Conservation (phyloP, 1,139 yeast species). For the Pneumocystis sp. region DNA sequence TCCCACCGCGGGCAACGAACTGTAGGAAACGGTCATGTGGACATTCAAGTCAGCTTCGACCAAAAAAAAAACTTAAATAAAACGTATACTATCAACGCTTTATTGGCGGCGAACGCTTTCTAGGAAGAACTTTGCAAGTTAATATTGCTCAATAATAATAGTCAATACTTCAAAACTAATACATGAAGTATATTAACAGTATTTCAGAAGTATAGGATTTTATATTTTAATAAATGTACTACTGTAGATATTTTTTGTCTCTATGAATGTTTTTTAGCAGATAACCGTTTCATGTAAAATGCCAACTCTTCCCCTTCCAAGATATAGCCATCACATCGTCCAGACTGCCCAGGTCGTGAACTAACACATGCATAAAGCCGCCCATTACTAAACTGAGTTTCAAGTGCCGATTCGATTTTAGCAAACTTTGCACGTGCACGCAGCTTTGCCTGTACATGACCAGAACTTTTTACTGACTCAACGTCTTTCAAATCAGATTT, state of each 20-base stretch:
- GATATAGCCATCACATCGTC: conserved; percentile 99
- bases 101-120: too few relatives aligned
- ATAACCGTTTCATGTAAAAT: conserved; percentile 98
- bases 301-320: conserved; percentile 99
- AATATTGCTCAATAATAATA: too few relatives aligned
- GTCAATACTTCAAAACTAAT: background rate
- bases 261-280: conserved; percentile 65
- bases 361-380: conserved; percentile 97
- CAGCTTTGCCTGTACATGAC: conserved; percentile 76
- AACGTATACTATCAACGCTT: too few relatives aligned
- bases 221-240: background rate
- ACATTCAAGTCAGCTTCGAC: conserved; percentile 72
- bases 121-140: background rate
- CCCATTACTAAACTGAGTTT: conserved; percentile 95
- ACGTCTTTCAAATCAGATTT: conserved; percentile 26
- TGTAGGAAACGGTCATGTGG: conserved; percentile 99
- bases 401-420: conserved; percentile 78
- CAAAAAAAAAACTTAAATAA: conserved; percentile 94
- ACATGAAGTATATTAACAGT: too few relatives aligned
- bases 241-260: conserved; percentile 11
- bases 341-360: conserved; percentile 99
- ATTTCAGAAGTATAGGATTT: background rate
- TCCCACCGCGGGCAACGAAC: conserved; percentile 99
- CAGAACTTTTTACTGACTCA: conserved; percentile 48
- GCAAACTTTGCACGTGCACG: conserved; percentile 81